Evolutionary conservation across 2,329 filamentous ascomycete species (phyloP), one percentile per base, ranked within the genome.

Genomic region (Fusarium sp.): DNA sequence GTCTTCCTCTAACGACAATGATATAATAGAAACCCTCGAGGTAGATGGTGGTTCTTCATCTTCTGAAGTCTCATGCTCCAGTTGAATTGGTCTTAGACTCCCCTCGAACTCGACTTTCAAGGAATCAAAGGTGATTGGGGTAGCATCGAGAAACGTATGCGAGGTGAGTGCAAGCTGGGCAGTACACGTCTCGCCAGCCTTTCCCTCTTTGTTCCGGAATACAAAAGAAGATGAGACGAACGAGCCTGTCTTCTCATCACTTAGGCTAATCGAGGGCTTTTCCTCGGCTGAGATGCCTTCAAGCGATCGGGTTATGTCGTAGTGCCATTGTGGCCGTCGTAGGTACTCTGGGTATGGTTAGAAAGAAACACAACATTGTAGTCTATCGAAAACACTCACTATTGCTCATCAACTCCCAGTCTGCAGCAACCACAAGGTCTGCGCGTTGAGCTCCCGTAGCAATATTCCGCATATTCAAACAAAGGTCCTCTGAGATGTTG

Each of bases 351-450:
- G 37, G 43, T 15, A 21, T 48, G 11, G 50, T 70, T 39, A 73
- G 67, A 58, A 35, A n/a, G n/a, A n/a, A 41, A 17, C 11, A 23
- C 11, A 15, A 5, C 11, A 18, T 11, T 17, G n/a, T 15, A 27
- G 7, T 3, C 36, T 20, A 25, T 11, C 4, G 5, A 20, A 36
- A 25, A 23, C 8, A 80, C 86, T 75, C 78, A 89, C 87, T 81
- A 42, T 77, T 83, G 58, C 87, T 82, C 75, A 90, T 80, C 42
- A 91, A 79, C 72, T 91, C 89, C 86, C 89, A 90, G 71, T 90
- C 88, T 49, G 89, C 84, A 27, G 87, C 82, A 35, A 91, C 77
- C 11, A 90, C 81, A 29, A 89, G 78, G 51, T 86, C 84, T 11
- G 82, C 83, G 51, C 86, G 83, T 10, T 83, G 83, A 45, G 80